A percentile compares a stretch with the other conserved stretches of the same genome.
These are phyloP conservation scores for Uromyces viciae-fabae DNA, from an alignment of 1,284 basidiomycete genomes.

Conservation along the genomic window DNA sequence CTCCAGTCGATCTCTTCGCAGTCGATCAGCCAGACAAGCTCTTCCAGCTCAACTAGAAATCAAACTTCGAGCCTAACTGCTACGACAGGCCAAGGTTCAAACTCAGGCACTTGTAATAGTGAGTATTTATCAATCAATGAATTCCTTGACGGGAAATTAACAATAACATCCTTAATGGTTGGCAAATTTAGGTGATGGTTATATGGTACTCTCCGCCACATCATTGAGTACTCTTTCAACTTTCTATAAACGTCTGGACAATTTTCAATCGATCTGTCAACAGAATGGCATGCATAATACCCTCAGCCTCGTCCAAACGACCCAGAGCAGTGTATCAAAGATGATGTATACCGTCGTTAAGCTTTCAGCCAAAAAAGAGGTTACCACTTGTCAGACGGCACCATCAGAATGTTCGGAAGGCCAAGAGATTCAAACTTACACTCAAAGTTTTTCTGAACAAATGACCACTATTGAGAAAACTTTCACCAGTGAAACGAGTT, in stretches of 20 bases:
- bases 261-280: constrained; percentile 17
- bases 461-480: constrained; percentile 29
- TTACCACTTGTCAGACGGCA: constrained; percentile 23
- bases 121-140: background rate
- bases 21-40: constrained; percentile 12
- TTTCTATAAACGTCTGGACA: constrained; percentile 13
- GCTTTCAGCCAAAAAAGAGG: constrained; percentile 25
- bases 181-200: constrained; percentile 15
- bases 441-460: constrained; percentile 9
- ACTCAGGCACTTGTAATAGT: constrained; percentile 20
- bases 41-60: constrained; percentile 18
- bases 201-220: constrained; percentile 36
- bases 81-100: constrained; percentile 9
- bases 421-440: constrained; percentile 25
- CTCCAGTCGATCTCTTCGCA: background rate
- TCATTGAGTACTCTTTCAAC: constrained; percentile 35
- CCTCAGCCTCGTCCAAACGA: constrained; percentile 14
- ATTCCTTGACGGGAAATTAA: background rate
- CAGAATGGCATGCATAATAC: constrained; percentile 31
- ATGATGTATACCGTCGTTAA: constrained; percentile 38
- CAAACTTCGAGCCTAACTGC: background rate
- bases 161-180: background rate
- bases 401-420: constrained; percentile 3
- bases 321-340: constrained; percentile 28
- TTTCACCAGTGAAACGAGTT: constrained; percentile 11